Conservation (phyloP, 208 protist species). For the Trypanosoma cruzi region DNA sequence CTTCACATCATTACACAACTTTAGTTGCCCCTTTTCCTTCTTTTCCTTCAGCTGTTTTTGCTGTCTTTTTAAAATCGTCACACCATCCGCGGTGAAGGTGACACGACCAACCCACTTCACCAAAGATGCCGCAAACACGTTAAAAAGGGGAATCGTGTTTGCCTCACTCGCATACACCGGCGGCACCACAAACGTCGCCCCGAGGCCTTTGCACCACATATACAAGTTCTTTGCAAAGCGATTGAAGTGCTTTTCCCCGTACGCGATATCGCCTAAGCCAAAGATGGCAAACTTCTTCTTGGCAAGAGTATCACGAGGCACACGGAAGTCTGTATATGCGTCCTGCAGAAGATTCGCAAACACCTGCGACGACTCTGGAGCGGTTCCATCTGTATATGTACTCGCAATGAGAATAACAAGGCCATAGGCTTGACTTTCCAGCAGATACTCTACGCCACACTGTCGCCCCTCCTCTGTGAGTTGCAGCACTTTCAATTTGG, state of each 20-base stretch:
- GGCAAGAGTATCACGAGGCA: constrained; percentile 59
- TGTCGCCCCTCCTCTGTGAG: constrained; percentile 25
- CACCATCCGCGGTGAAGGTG: constrained; percentile 47
- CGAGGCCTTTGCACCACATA: constrained; percentile 67
- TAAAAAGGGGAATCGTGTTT: constrained; percentile 53
- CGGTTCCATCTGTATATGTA: constrained; percentile 77
- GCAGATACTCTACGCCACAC: constrained; percentile 52
- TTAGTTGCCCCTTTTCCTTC: background rate
- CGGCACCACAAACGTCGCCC: constrained; percentile 71
- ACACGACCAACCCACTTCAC: constrained; percentile 65
- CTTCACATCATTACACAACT: constrained; percentile 27
- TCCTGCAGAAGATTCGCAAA: constrained; percentile 82
- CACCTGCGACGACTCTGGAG: constrained; percentile 55
- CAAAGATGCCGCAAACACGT: constrained; percentile 56
- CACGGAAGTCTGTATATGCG: constrained; percentile 79
- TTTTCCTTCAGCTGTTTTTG: background rate
- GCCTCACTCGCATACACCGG: constrained; percentile 81
- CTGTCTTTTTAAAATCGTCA: constrained; percentile 22
- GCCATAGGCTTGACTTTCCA: constrained; percentile 39
- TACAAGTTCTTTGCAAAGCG: constrained; percentile 76
- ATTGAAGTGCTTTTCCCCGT: constrained; percentile 80
- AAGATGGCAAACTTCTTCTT: constrained; percentile 82
- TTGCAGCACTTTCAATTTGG: constrained; percentile 22
- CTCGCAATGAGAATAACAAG: constrained; percentile 77
- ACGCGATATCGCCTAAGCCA: constrained; percentile 87